Conservation (phyloP, 257 asterid species). For the Agastache rugosa region DNA sequence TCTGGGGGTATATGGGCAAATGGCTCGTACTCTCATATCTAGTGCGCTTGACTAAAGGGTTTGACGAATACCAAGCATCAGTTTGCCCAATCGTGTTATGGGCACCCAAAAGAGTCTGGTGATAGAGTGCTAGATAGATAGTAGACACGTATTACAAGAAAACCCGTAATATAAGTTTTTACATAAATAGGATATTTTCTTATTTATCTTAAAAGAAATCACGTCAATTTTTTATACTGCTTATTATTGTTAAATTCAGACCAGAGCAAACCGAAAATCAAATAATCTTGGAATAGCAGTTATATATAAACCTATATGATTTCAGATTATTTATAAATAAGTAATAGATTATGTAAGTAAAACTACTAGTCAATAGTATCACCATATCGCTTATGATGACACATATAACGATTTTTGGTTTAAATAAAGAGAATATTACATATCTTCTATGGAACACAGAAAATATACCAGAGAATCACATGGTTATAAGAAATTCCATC, state of each 20-base stretch:
- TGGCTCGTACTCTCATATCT: constrained; percentile 88
- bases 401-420: background rate
- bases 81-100: constrained; percentile 84
- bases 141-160: constrained; percentile 66
- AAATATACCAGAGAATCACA: constrained; percentile 12
- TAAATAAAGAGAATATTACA: constrained; percentile 4
- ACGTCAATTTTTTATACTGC: constrained; percentile 23
- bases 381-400: constrained; percentile 25
- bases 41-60: constrained; percentile 94
- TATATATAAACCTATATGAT: constrained; percentile 22
- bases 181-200: constrained; percentile 39
- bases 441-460: background rate
- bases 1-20: constrained; percentile 97
- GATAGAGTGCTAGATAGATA: constrained; percentile 87
- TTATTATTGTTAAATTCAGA: constrained; percentile 32
- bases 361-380: constrained; percentile 13
- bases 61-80: constrained; percentile 93
- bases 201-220: constrained; percentile 39
- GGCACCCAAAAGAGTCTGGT: constrained; percentile 85
- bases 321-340: constrained; percentile 24
- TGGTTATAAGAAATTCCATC: background rate
- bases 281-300: constrained; percentile 35
- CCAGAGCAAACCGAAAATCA: constrained; percentile 15
- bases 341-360: constrained; percentile 29
- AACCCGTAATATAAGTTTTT: constrained; percentile 50